Base-by-base conservation (phyloP, 1,139 yeast species). In the Martiniozyma asiatica region DNA sequence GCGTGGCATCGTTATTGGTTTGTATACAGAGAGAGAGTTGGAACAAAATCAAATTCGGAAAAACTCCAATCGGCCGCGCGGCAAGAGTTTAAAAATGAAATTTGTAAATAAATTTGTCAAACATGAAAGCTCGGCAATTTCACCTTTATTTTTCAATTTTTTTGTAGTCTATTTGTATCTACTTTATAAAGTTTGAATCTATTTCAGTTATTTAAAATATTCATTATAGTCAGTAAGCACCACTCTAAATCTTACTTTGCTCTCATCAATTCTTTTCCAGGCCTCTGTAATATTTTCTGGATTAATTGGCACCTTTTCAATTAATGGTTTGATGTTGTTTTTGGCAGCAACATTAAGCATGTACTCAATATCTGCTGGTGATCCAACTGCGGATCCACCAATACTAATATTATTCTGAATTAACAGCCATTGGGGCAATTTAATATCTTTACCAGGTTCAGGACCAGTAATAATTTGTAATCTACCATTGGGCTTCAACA, bases 181-280 rank as follows among this genome's bases (percentile, higher is more conserved):
- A n/a, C n/a, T n/a, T n/a, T n/a, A n/a, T n/a, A n/a, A n/a, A n/a
- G 18, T 17, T 6, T 17, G 8, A 6, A 17, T 17, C 7, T 17
- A 17, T 17, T 10, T 22, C 8, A 20, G 5, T 20, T 31, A 27
- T n/a, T 34, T 35, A 23, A 45, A 45, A 20, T 29, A 43, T 24
- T 42, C 40, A 28, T 71, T 72, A 47, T 61, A 70, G 14, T 67
- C 76, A 32, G 70, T 67, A 43, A 75, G 58, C n/a, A 73, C 75
- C 47, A 71, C 66, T 58, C 85, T 68, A 51, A 72, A 76, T 42
- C 66, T 65, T 30, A 69, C 77, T 40, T 74, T 77, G 45, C 76
- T 75, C 13, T 54, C 42, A 29, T 59, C 60, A 44, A 65, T 56
- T 51, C 69, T 64, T 20, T 59, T 56, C 50, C 70, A 62, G 4